Evolutionary conservation across 176 grass and related monocot species (phyloP), one percentile per base, ranked within the genome.

Genomic region (Luzula sylvatica): DNA sequence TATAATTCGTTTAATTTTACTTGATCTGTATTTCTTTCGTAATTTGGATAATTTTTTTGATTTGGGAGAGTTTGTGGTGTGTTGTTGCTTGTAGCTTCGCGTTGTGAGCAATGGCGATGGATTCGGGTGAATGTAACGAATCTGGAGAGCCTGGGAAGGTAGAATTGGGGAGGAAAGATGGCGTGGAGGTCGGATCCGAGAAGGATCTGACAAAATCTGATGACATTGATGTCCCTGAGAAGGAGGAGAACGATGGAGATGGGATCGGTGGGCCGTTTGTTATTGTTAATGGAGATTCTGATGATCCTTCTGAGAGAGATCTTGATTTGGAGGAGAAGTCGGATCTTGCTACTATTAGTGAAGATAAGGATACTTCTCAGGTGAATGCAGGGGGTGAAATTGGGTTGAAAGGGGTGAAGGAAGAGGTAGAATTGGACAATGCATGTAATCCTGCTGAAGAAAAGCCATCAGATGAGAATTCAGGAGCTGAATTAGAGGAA

Each of bases 21-120:
- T 45, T 45, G 43, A 49, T 64, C 43, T 49, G 29, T 48, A 47
- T 64, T 12, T 9, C 15, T 61, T 14, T 45, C 1, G 23, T 2
- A 1, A 23, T 61, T 8, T 26, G 40, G 20, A 13, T 14, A 61
- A 45, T 8, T 25, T 26, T 61, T 64, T 21, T 2, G 43, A 48
- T 27, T 64, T 48, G 30, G 14, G 29, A n/a, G n/a, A n/a, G n/a
- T n/a, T 42, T 26, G 18, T 50, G 42, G 46, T 48, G 2, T 50
- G 60, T 60, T 49, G 42, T 20, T 64, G 11, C 15, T 20, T 64
- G 11, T 13, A 64, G 59, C 42, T 49, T 7, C 23, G 25, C 7
- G 21, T 40, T 12, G 43, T 58, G 20, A 53, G 56, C 47, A 72
- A 72, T 72, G 69, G 39, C 35, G 46, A 44, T 39, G 56, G 58